Evolutionary conservation across 2,329 filamentous ascomycete genomes (phyloP), one percentile per base, ranked within the genome.

Genomic region (Diaporthe citriasiana): DNA sequence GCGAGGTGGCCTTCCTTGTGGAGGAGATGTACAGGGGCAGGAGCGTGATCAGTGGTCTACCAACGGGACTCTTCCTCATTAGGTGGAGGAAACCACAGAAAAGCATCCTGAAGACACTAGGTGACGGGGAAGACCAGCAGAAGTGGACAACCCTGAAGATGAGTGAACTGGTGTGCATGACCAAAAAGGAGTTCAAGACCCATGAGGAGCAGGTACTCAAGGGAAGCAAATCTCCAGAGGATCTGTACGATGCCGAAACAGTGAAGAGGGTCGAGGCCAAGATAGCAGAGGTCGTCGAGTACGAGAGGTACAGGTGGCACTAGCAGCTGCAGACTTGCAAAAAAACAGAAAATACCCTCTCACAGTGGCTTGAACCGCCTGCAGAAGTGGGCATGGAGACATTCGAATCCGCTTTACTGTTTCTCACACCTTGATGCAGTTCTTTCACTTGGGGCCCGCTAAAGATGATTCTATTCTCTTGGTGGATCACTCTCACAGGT

Each of bases 11-110:
- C 2, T 98, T 97, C 82, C 83, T 98, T 3, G 88, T 96, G 0
- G 97, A 99, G 79, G 97, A 99, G 79, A 90, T 98, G 3, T 99
- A 92, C 83, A 90, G 91, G 57, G 95, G 94, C 4, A 92, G 93
- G 73, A 98, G 96, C 80, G 92, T 90, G 19, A 86, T 99, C 66
- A 97, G 93, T 25, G 95, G 95, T 0, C 87, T 98, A 30, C 87
- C 94, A 0, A 98, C 94, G 0, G 89, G 95, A 72, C 86, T 98
- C 5, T 90, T 92, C 1, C 85, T 99, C n/a, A 89, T 93, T 22
- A 88, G 96, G 72, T 99, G 97, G 97, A 85, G 88, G 76, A 91
- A 88, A 77, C 95, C 94, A 0, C 83, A 84, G 10, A 82, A 82
- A 35, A 88, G 89, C 33, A 93, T 90, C 76, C 86, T 89, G 73